These are phyloP conservation scores for Fagopyrum homotropicum DNA, from an alignment of 148 eudicot species.

Conservation along the genomic window DNA sequence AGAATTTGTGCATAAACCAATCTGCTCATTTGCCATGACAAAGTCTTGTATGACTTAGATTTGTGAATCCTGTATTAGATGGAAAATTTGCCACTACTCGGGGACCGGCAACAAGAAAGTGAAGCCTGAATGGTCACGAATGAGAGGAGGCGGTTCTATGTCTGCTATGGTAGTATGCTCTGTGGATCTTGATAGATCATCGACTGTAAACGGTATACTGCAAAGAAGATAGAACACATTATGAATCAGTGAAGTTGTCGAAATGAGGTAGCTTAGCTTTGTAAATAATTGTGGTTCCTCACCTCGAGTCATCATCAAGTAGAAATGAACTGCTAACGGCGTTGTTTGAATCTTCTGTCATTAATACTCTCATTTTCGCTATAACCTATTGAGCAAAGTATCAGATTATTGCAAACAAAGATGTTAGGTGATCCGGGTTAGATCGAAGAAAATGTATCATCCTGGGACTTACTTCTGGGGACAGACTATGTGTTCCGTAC, in stretches of 20 bases:
- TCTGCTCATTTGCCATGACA: background rate
- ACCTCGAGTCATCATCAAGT: slow-evolving; percentile 92
- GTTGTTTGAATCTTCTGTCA: slow-evolving; percentile 83
- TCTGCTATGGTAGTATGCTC: slow-evolving; percentile 58
- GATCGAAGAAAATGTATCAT: background rate
- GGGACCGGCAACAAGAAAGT: slow-evolving; percentile 39
- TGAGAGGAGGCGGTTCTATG: slow-evolving; percentile 76
- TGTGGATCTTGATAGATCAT: slow-evolving; percentile 75
- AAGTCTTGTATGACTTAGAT: background rate
- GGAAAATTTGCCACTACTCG: background rate
- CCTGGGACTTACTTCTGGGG: slow-evolving; percentile 63
- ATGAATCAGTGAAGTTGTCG: background rate
- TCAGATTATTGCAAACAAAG: background rate
- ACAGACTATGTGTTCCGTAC: slow-evolving; percentile 81
- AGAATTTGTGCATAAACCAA: background rate
- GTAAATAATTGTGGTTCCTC: slow-evolving; percentile 45
- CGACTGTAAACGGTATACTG: slow-evolving; percentile 89
- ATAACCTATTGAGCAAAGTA: slow-evolving; percentile 42
- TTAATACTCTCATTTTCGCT: slow-evolving; percentile 69
- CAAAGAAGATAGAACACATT: slow-evolving; percentile 1
- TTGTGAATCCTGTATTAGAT: background rate
- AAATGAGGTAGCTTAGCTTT: slow-evolving; percentile 31
- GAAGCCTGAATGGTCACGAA: slow-evolving; percentile 76
- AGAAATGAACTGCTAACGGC: slow-evolving; percentile 78
- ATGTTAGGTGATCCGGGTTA: background rate